Base-by-base conservation (phyloP, 306 rosid genomes). In the Castanea sativa region DNA sequence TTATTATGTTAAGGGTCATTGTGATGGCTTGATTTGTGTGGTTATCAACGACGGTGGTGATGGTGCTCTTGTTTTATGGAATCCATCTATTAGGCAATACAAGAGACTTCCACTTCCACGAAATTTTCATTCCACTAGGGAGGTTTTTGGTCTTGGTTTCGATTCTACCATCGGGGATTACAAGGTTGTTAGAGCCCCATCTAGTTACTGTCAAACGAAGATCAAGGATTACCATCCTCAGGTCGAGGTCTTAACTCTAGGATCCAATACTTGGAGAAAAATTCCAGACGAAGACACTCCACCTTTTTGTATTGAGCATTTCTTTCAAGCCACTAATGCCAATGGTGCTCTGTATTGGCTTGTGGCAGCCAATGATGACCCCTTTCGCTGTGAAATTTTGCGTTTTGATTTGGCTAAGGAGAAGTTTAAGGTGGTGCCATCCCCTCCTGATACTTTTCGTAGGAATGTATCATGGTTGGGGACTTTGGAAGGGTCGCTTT, bases 1-100 rank as follows among this genome's bases (percentile, higher is more conserved):
- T 5, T 87, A 85, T 20, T 85, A 80, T 41, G 91, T 87, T 0
- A 87, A 87, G 69, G 91, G 88, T 5, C 88, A 85, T 61, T 87
- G 82, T 51, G 82, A 87, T 20, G 91, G 91, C 15, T 55, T 87
- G 29, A 45, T 87, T 21, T 85, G 89, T 55, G 3, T 79, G 25
- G 86, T 87, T n/a, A 30, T 83, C 76, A 85, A 72, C n/a, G 85
- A 87, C 27, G 82, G 87, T 4, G 4, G 29, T 6, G 78, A 77
- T 29, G 87, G 88, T 8, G 29, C 69, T 27, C 84, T 83, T 41
- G 45, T 82, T 43, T 14, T 87, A 25, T 87, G 83, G 85, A 85
- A 87, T 41, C 85, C 91, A 1, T 74, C 88, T 2, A 87, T 83
- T 58, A 49, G 63, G 4, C 73, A 77, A 80, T 61, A 79, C 70